Evolutionary conservation across 1,284 basidiomycete genomes (phyloP).

Genomic region (Austroboletus niveus): DNA sequence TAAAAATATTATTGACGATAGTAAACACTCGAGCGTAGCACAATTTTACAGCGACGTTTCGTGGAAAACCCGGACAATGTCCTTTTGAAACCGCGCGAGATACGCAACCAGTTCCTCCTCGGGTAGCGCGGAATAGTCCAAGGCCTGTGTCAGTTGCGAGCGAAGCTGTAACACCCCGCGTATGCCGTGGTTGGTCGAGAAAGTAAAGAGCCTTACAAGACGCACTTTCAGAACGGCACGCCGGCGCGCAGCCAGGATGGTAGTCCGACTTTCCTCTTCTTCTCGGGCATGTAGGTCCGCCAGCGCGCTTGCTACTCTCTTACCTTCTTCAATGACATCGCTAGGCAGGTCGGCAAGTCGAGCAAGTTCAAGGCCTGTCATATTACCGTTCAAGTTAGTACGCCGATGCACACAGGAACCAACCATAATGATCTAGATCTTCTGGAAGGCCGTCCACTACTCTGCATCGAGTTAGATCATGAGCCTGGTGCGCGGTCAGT

Average conservation of each 20-base stretch:
- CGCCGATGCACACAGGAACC: conserved; percentile 2
- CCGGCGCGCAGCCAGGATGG: conserved; percentile 56
- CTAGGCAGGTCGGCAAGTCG: conserved; percentile 77
- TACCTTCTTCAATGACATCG: conserved; percentile 62
- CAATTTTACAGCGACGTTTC: conserved; percentile 19
- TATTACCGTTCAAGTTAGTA: background rate
- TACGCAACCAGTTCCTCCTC: conserved; percentile 64
- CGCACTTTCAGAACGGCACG: conserved; percentile 68
- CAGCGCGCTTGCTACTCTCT: conserved; percentile 59
- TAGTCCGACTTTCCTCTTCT: conserved; percentile 59
- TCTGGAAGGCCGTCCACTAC: conserved; percentile 65
- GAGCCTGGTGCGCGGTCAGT: background rate
- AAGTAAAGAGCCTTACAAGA: conserved; percentile 1
- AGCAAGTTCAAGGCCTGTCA: conserved; percentile 77
- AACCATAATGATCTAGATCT: conserved; percentile 66
- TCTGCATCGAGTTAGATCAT: conserved; percentile 26
- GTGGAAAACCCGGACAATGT: conserved; percentile 58
- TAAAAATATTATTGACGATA: conserved; percentile 1
- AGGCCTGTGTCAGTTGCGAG: conserved; percentile 66
- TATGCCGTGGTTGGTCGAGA: background rate
- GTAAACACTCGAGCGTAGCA: conserved; percentile 4
- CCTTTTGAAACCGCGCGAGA: conserved; percentile 63
- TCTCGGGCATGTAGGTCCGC: conserved; percentile 57
- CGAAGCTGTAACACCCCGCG: conserved; percentile 49
- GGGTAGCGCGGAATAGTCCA: conserved; percentile 66